These are phyloP conservation scores for Pythium oligandrum DNA, from an alignment of 352 stramenopile species.

Conservation along the genomic window DNA sequence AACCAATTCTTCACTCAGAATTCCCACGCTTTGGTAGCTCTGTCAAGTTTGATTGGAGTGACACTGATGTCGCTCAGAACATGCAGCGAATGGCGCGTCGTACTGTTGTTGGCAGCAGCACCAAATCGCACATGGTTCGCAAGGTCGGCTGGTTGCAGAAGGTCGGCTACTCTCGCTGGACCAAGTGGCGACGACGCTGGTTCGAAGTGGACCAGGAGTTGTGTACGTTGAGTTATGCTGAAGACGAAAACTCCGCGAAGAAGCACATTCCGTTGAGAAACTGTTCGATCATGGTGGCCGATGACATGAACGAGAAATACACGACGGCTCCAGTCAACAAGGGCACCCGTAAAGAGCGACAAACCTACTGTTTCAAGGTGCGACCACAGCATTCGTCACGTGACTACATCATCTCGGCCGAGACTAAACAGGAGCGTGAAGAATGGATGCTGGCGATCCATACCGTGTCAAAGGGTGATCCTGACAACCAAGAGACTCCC, in stretches of 20 bases:
- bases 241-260: constrained; percentile 51
- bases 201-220: constrained; percentile 78
- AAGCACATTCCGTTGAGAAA: constrained; percentile 72
- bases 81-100: constrained; percentile 37
- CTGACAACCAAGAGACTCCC: constrained; percentile 12
- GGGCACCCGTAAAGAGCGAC: constrained; percentile 67
- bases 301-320: constrained; percentile 87
- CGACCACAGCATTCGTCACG: constrained; percentile 64
- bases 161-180: constrained; percentile 65
- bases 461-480: constrained; percentile 64
- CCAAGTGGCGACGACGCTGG: constrained; percentile 70
- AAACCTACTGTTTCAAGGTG: constrained; percentile 87
- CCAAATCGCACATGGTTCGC: constrained; percentile 48
- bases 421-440: constrained; percentile 87
- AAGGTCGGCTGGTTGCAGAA: constrained; percentile 86
- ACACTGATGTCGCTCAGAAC: constrained; percentile 15
- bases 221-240: constrained; percentile 75
- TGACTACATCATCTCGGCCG: constrained; percentile 80
- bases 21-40: constrained; percentile 52
- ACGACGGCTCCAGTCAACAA: constrained; percentile 84
- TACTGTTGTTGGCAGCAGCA: constrained; percentile 41
- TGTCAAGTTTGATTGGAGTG: constrained; percentile 77
- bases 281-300: constrained; percentile 62
- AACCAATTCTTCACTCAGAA: constrained; percentile 69
- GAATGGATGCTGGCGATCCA: constrained; percentile 87